phyloP scores from a whole-genome alignment of 2,329 filamentous ascomycete genomes.

The Stagonosporopsis chrysanthemi region DNA sequence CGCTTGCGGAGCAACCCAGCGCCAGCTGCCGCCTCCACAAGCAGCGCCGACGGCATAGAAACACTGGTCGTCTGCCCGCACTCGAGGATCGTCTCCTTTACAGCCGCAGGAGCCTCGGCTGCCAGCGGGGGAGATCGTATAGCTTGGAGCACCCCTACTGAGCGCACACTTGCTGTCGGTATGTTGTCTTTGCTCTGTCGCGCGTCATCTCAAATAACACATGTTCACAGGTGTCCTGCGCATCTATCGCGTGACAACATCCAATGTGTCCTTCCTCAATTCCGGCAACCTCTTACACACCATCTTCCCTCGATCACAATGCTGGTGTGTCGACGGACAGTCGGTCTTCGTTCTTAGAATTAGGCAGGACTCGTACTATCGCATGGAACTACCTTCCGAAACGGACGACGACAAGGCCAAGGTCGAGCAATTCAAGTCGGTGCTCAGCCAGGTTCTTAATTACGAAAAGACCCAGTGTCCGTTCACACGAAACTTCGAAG shows the following conservation, averaged over 20 bases:
- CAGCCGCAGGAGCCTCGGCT: slow-evolving; percentile 39
- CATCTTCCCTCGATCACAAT: slow-evolving; percentile 88
- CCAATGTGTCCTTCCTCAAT: slow-evolving; percentile 81
- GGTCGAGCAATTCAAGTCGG: slow-evolving; percentile 71
- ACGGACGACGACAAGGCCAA: slow-evolving; percentile 69
- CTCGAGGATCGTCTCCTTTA: slow-evolving; percentile 75
- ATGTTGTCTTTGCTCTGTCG: slow-evolving; percentile 36
- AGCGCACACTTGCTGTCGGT: slow-evolving; percentile 83
- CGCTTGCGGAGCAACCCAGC: slow-evolving; percentile 45
- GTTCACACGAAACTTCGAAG: slow-evolving; percentile 78
- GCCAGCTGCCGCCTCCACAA: slow-evolving; percentile 44
- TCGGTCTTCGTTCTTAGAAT: slow-evolving; percentile 89
- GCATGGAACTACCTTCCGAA: slow-evolving; percentile 80
- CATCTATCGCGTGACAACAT: slow-evolving; percentile 85
- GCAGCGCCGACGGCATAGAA: slow-evolving; percentile 61
- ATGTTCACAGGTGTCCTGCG: slow-evolving; percentile 68
- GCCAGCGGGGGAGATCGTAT: slow-evolving; percentile 62
- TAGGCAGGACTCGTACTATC: slow-evolving; percentile 83
- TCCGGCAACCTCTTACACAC: slow-evolving; percentile 84
- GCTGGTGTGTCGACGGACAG: slow-evolving; percentile 88
- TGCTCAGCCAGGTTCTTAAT: slow-evolving; percentile 75
- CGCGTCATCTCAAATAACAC: slow-evolving; percentile 15
- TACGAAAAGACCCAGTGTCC: slow-evolving; percentile 91
- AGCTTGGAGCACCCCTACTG: slow-evolving; percentile 76
- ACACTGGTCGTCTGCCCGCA: slow-evolving; percentile 77